Evolutionary conservation across 371 early-diverging fungal species (phyloP), one percentile per base, ranked within the genome.

Genomic region (Mortierella sp.): DNA sequence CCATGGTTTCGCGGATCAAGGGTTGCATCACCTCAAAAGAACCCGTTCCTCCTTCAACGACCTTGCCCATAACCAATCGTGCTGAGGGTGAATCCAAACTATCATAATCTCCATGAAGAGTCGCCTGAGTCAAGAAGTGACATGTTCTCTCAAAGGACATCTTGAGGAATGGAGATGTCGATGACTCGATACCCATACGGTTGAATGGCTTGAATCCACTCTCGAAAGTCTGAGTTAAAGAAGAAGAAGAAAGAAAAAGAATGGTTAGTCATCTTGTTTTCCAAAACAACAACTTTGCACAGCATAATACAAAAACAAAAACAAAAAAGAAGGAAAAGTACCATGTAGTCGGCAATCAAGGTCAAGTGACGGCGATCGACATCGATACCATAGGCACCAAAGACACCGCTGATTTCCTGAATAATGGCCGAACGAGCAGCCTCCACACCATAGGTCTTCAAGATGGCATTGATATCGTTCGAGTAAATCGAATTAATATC

Each of bases 311-410:
- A n/a, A 71, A 62, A 12, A 83, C 82, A 19, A 37, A 9, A 53
- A 62, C 21, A 28, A 55, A 50, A 26, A 37, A 23, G 11, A 58
- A 29, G 29, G 47, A 50, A 43, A 37, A 23, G 11, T 80, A 88
- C 89, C 99, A 99, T 99, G 84, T 98, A 99, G 81, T 99, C 99
- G 47, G 99, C 98, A 82, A 99, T 96, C 58, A 99, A 79, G 6
- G 94, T 89, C 82, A 99, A 88, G 83, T 99, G 99, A 43, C 99
- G 94, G 46, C 87, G 85, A 84, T 99, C 97, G 58, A 99, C 97
- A 64, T 83, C 88, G 75, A 99, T 99, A 73, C 99, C 97, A 82
- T 99, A 99, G 1, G 95, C 98, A 55, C 90, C 96, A 84, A 99
- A 99, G 30, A 99, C 99, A 50, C 88, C 87, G 26, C 89, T 91